These are phyloP conservation scores for Sphaerobolus stellatus DNA, from an alignment of 1,284 basidiomycete species.

Conservation along the genomic window DNA sequence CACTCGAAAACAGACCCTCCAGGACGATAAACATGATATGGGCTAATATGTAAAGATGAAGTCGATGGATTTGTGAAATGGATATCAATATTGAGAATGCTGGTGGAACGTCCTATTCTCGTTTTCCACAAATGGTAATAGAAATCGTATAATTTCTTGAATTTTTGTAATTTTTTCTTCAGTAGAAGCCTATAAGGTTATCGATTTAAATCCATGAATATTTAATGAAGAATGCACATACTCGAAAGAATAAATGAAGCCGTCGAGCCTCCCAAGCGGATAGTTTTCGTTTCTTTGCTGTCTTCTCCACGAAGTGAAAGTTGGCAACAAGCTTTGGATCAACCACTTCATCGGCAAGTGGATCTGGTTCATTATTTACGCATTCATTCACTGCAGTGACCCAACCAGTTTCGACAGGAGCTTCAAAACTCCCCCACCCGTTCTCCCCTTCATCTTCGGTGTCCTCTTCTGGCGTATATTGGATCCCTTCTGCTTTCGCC, in stretches of 20 bases:
- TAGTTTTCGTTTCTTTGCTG: constrained; percentile 43
- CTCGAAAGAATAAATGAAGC: constrained; percentile 55
- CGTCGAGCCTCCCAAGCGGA: constrained; percentile 37
- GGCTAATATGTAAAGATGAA: background rate
- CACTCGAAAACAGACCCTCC: background rate
- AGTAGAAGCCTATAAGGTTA: constrained; percentile 46
- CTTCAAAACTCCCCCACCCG: background rate
- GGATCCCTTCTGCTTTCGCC: constrained; percentile 5
- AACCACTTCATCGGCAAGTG: constrained; percentile 11
- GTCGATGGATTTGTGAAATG: background rate
- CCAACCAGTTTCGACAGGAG: background rate
- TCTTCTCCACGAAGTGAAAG: constrained; percentile 47
- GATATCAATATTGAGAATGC: background rate
- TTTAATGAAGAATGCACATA: constrained; percentile 26
- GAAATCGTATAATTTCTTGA: constrained; percentile 29
- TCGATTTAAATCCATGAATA: background rate
- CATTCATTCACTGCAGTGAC: background rate
- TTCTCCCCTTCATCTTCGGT: background rate
- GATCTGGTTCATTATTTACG: constrained; percentile 5
- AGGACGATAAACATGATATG: background rate
- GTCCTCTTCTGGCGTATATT: background rate
- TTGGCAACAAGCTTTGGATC: constrained; percentile 17
- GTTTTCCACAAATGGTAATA: constrained; percentile 13
- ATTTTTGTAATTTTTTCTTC: constrained; percentile 46
- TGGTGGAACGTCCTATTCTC: background rate